Base-by-base conservation (phyloP, 805 yeast genomes). In the Teunomyces atbi region DNA sequence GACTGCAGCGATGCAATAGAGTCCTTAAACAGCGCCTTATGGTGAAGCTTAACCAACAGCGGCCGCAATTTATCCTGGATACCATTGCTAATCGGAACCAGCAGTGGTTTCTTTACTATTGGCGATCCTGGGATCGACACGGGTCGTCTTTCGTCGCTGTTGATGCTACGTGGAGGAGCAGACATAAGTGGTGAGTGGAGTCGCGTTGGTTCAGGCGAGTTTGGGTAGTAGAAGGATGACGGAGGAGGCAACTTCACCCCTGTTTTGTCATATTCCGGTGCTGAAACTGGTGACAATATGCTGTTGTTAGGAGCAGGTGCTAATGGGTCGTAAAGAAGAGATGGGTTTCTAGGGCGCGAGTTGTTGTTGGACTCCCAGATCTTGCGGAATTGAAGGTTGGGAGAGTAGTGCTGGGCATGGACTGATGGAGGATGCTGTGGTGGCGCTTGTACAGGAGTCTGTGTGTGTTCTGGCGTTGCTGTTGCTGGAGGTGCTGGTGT, bases 311-410 rank as follows among this genome's bases (percentile, higher is more conserved):
- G 47, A 26, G 45, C 44, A 16, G 48, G 44, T 7, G 78, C 77
- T 45, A 77, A 64, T 1, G 83, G 83, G 51, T 78, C 83, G 45
- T 67, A 62, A 28, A 74, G 65, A 32, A 77, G 61, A 8, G 81
- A 76, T 3, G 81, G 81, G 45, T 71, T 66, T 50, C 82, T 58
- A 29, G 65, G 74, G 43, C 76, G 44, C 10, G 41, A 18, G 27
- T 36, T 44, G 38, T 32, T 39, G 44, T 21, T 44, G 16, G 33
- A 30, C 35, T 65, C 68, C 71, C 73, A 68, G 15, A 69, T 66
- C 46, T 68, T 67, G 40, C 72, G 53, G 54, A 68, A 68, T 44
- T 65, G 68, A 19, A 65, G 51, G 44, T 54, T 56, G 6, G 67
- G 65, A 6, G 62, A 54, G 45, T 59, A 58, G 42, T 61, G 58